Evolutionary conservation across 805 yeast genomes (phyloP).

Genomic region (Lipomyces chichibuensis): DNA sequence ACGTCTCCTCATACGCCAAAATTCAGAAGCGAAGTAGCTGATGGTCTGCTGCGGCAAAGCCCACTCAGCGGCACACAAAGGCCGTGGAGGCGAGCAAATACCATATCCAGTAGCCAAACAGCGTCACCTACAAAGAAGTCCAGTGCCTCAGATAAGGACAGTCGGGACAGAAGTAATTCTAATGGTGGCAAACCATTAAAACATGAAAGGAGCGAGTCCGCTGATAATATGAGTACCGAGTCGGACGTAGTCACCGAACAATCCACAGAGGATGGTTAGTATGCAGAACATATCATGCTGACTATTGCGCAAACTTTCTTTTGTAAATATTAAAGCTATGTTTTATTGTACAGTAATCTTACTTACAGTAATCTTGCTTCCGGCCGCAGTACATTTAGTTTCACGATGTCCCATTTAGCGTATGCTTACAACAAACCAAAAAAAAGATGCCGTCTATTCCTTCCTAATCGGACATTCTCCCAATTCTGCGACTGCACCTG

Average conservation of each 20-base stretch:
- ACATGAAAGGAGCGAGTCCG: not conserved
- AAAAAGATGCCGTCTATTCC: not conserved
- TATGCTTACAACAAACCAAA: not conserved
- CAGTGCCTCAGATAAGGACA: not conserved
- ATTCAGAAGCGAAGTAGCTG: not conserved
- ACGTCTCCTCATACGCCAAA: slow-evolving; percentile 5
- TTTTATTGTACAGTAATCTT: not conserved
- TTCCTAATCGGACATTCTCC: not conserved
- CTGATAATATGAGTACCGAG: not conserved
- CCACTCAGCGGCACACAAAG: not conserved
- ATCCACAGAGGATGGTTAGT: not conserved
- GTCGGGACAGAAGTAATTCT: not conserved
- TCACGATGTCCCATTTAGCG: not conserved
- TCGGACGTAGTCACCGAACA: not conserved
- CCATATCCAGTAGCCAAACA: not conserved
- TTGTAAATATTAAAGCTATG: not conserved
- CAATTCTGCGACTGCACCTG: not conserved
- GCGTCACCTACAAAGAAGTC: not conserved
- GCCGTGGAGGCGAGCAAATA: not conserved
- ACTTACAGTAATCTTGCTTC: too few relatives aligned
- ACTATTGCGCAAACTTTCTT: not conserved
- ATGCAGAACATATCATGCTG: not conserved
- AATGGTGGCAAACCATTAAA: not conserved
- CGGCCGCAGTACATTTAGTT: not conserved
- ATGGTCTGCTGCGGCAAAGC: not conserved